Evolutionary conservation across 2,329 filamentous ascomycete genomes (phyloP).

Genomic region (Epichloe gansuensis): DNA sequence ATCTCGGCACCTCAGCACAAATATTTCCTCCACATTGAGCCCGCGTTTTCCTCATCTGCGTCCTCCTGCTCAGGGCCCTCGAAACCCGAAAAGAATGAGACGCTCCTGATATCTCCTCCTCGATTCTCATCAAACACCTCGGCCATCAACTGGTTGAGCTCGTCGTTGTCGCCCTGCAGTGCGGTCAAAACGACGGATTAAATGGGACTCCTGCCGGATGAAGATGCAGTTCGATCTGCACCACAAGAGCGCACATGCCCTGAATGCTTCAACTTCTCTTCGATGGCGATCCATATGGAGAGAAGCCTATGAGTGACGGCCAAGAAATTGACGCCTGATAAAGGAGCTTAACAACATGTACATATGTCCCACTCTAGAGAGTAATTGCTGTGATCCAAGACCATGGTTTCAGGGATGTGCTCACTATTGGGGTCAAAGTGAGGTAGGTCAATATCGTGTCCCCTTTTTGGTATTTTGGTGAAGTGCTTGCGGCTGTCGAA

Average conservation of each 20-base stretch:
- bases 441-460: neutral
- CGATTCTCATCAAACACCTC: neutral
- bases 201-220: neutral
- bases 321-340: neutral
- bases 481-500: neutral
- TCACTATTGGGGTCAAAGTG: constrained; percentile 1
- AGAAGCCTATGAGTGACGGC: neutral
- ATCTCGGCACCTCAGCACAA: no score
- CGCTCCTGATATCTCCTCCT: neutral
- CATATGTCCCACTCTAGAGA: neutral
- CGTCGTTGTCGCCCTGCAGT: neutral
- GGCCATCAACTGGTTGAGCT: neutral
- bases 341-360: neutral
- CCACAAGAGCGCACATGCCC: neutral
- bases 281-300: neutral
- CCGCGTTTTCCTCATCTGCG: neutral
- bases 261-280: neutral
- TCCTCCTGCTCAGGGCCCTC: neutral
- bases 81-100: neutral
- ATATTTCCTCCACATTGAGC: neutral
- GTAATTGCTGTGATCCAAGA: neutral
- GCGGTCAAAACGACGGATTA: neutral
- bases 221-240: neutral
- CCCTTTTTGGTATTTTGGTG: neutral
- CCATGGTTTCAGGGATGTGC: neutral